These are phyloP conservation scores for Sporisorium sorghi DNA, from an alignment of 1,284 basidiomycete genomes.

Conservation along the genomic window DNA sequence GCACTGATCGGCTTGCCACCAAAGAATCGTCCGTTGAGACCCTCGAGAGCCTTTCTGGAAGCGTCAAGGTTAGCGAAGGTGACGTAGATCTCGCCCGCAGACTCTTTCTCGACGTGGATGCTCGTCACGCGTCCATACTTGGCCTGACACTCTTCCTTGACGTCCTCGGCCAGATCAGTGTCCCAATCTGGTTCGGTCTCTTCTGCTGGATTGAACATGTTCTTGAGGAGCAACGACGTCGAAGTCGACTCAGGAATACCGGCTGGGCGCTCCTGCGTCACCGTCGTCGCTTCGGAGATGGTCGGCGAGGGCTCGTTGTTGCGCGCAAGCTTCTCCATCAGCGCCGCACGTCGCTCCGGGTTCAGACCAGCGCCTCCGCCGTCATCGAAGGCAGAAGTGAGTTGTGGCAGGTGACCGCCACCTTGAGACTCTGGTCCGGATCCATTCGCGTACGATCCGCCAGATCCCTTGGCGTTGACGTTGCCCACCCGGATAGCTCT, in stretches of 20 bases:
- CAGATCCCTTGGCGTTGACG: conserved; percentile 56
- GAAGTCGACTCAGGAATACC: conserved; percentile 44
- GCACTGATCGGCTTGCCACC: conserved; percentile 65
- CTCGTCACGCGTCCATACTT: conserved; percentile 89
- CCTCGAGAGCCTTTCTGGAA: conserved; percentile 85
- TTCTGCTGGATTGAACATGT: conserved; percentile 97
- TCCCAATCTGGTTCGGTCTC: conserved; percentile 98
- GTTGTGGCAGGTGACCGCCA: conserved; percentile 45
- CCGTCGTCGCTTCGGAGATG: conserved; percentile 13
- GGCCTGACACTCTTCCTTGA: conserved; percentile 89
- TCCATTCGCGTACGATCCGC: conserved; percentile 20
- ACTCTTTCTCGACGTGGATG: conserved; percentile 94
- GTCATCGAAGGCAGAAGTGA: conserved; percentile 62
- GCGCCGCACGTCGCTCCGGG: conserved; percentile 58
- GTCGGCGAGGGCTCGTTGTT: conserved; percentile 38
- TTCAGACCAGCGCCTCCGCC: conserved; percentile 65
- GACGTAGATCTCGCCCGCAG: conserved; percentile 91
- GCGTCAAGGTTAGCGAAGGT: conserved; percentile 84
- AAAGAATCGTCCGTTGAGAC: conserved; percentile 82
- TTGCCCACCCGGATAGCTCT: conserved; percentile 74
- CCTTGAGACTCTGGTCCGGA: conserved; percentile 18
- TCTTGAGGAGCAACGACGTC: conserved; percentile 76
- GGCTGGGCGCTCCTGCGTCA: conserved; percentile 74
- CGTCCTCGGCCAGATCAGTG: conserved; percentile 92
- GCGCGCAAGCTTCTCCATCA: conserved; percentile 68